Evolutionary conservation across 1,139 yeast genomes (phyloP), one percentile per base, ranked within the genome.

Genomic region (Meyerozyma sp.): DNA sequence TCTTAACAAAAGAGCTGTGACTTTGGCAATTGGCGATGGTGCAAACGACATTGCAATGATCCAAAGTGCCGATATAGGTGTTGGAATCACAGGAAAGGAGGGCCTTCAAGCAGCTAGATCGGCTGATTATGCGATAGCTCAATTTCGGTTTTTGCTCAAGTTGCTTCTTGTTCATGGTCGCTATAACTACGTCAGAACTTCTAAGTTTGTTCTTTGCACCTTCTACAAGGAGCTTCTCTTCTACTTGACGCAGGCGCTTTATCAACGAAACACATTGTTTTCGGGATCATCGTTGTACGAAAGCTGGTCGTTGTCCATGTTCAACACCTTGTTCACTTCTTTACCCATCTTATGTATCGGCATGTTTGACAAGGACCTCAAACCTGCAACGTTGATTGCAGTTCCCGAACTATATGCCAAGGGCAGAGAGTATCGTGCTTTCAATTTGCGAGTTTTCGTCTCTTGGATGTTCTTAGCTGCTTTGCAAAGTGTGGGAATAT

Each of bases 41-140:
- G 98, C 99, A 1, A 93, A 93, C 59, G 99, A 93, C 63, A 90
- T 93, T 61, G 98, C 98, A 2, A 93, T 93, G 99, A 93, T 93
- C 50, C 98, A 93, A 66, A 86, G 95, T 58, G 99, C 98, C 0
- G 98, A 93, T 64, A 91, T 93, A 45, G 99, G 99, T 20, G 82
- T 93, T 48, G 98, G 98, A 35, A 93, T 93, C 44, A 91, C 98
- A 1, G 98, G 98, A 40, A 86, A 85, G 54, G 98, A 93, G 66
- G 98, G 98, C 2, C 67, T 93, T 40, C 98, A 93, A 59, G 98
- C 98, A 0, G 96, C 98, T 0, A 73, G 98, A 53, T 78, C 96
- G 0, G 84, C 98, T 0, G 99, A 93, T 63, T 94, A 89, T 60
- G 85, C 98, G 1, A 87, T 93, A 61, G 98, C 96, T 0, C 98